Evolutionary conservation across 768 basidiomycete species (phyloP).

Genomic region (Lactarius vividus): DNA sequence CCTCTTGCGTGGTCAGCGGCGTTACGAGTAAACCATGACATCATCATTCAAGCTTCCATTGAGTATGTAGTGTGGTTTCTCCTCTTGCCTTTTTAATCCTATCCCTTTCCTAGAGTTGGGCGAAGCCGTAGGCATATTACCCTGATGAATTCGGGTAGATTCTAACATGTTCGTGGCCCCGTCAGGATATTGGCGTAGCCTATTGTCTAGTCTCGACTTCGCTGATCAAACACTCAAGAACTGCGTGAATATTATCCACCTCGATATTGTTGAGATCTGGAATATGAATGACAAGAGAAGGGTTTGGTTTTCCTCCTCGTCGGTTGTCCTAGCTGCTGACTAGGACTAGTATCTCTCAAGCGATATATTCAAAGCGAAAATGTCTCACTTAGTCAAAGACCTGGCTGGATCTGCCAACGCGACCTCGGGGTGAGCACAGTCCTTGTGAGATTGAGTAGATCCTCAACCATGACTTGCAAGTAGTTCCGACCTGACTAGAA

Average conservation of each 20-base stretch:
- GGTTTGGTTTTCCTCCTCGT: not conserved
- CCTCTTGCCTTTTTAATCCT: not conserved
- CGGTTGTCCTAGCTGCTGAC: not conserved
- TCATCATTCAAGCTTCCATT: not conserved
- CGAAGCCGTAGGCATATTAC: not conserved
- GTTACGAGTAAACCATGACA: not conserved
- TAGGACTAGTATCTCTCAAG: slow-evolving; percentile 5
- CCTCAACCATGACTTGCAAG: not conserved
- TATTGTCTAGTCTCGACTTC: slow-evolving; percentile 1
- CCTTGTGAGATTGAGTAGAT: not conserved
- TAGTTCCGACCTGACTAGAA: not conserved
- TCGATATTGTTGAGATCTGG: slow-evolving; percentile 10
- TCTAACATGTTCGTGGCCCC: not conserved
- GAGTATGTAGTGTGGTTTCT: not conserved
- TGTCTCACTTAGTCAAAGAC: slow-evolving; percentile 6
- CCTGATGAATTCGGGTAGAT: not conserved
- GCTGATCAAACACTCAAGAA: not conserved
- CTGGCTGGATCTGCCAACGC: not conserved
- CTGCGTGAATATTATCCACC: slow-evolving; percentile 7
- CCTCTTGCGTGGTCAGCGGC: not conserved
- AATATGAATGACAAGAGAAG: slow-evolving; percentile 3
- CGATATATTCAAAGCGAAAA: not conserved
- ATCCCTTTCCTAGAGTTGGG: not conserved
- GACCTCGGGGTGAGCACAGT: not conserved
- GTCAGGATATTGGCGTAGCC: slow-evolving; percentile 15